These are phyloP conservation scores for Fagopyrum esculentum DNA, from an alignment of 148 eudicot species.

Conservation along the genomic window DNA sequence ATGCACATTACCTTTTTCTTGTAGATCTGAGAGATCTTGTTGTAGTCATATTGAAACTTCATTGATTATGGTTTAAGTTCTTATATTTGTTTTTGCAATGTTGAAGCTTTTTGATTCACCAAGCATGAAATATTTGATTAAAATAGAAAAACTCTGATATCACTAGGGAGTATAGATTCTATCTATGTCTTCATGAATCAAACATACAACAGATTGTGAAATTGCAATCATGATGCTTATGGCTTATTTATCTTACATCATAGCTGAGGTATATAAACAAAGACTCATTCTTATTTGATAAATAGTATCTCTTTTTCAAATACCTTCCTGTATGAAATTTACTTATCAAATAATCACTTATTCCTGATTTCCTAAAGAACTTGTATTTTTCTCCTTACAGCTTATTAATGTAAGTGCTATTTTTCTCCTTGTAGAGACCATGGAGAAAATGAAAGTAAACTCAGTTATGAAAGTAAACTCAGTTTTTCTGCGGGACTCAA, in stretches of 20 bases:
- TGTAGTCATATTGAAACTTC: not conserved
- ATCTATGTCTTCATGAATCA: constrained; percentile 19
- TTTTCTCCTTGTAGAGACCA: too few species aligned
- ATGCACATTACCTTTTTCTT: constrained; percentile 11
- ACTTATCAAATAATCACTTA: not conserved
- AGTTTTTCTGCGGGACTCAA: constrained; percentile 87
- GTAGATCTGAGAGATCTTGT: constrained; percentile 1
- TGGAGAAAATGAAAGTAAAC: too few species aligned
- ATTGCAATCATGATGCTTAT: constrained; percentile 93
- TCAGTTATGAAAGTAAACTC: constrained; percentile 91
- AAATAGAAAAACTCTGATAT: not conserved
- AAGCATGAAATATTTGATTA: not conserved
- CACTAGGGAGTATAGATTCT: not conserved
- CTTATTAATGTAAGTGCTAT: too few species aligned
- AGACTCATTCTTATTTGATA: not conserved
- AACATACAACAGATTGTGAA: constrained; percentile 96
- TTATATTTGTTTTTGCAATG: constrained; percentile 5
- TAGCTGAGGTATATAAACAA: constrained; percentile 55
- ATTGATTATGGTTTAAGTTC: not conserved
- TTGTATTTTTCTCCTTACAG: too few species aligned
- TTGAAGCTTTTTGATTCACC: not conserved
- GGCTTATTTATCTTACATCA: constrained; percentile 88
- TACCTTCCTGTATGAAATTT: not conserved
- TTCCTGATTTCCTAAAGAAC: not conserved
- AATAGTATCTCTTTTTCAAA: not conserved